A percentile compares a stretch with the other conserved stretches of the same genome.
These are phyloP conservation scores for Dactylellina leptospora DNA, from an alignment of 2,329 filamentous ascomycete genomes.

Conservation along the genomic window DNA sequence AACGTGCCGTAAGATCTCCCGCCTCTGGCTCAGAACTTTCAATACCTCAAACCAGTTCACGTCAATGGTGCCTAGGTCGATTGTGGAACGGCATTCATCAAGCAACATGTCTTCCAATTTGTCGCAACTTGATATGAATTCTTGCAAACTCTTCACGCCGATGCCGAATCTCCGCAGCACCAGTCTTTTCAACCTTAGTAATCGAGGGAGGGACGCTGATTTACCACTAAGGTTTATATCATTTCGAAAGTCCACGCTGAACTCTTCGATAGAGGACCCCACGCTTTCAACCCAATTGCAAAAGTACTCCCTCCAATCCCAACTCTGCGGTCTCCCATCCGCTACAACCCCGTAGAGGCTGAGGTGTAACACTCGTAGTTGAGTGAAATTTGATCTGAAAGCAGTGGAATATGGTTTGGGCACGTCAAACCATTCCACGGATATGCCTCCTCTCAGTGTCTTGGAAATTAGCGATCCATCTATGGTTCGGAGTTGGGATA, in stretches of 20 bases:
- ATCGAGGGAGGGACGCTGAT: neutral
- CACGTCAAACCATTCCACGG: neutral
- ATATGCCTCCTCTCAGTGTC: neutral
- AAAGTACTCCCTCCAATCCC: neutral
- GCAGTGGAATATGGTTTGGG: neutral
- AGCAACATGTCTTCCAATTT: neutral
- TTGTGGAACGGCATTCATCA: neutral
- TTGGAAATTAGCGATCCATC: neutral
- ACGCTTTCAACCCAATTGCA: neutral
- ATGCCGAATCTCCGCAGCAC: neutral
- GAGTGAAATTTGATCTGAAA: neutral
- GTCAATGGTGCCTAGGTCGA: too few species aligned
- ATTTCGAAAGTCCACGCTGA: neutral
- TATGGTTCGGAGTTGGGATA: neutral
- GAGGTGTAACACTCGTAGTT: neutral
- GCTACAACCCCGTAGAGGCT: neutral
- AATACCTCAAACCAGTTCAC: slow-evolving; percentile 13
- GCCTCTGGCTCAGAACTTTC: neutral
- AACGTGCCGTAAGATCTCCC: neutral
- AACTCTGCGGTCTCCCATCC: neutral
- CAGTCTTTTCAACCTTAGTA: neutral
- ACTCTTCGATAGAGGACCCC: neutral
- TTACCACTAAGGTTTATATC: neutral
- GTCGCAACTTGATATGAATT: neutral
- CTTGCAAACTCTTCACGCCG: neutral